Conservation (phyloP, 257 asterid genomes). For the Solanum chmielewskii region DNA sequence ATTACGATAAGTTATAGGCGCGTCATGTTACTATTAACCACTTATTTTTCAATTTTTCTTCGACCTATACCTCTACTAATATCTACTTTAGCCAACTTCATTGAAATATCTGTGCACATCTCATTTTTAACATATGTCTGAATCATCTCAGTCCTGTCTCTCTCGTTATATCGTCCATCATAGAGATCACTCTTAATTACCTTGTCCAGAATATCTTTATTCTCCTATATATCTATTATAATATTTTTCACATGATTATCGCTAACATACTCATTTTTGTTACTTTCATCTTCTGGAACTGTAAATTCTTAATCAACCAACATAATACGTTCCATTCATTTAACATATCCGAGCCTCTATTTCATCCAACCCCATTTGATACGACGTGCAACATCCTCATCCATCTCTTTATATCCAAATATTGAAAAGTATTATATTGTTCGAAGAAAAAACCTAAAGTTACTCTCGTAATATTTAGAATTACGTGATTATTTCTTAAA, state of each 20-base stretch:
- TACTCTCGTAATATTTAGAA: not conserved
- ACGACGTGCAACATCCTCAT: not conserved
- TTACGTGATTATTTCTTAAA: not conserved
- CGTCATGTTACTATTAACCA: too few relatives aligned
- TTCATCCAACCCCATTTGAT: not conserved
- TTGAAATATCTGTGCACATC: too few relatives aligned
- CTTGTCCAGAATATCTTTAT: not conserved
- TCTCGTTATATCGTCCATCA: too few relatives aligned
- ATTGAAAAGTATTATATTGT: fast-evolving
- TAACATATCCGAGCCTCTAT: not conserved
- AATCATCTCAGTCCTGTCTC: not conserved
- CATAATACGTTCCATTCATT: not conserved
- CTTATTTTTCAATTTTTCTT: not conserved
- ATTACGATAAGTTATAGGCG: not conserved
- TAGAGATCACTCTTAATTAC: not conserved
- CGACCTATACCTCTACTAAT: not conserved
- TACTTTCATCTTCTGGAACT: not conserved
- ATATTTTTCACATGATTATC: not conserved
- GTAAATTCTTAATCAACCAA: not conserved
- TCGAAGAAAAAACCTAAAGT: fast-evolving
- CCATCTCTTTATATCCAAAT: not conserved
- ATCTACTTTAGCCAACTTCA: not conserved
- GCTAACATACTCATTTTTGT: not conserved
- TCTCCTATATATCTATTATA: too few relatives aligned
- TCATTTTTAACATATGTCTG: not conserved